Base-by-base conservation (phyloP, 2,329 filamentous ascomycete genomes). In the Immersiporthe knoxdaviesiana region DNA sequence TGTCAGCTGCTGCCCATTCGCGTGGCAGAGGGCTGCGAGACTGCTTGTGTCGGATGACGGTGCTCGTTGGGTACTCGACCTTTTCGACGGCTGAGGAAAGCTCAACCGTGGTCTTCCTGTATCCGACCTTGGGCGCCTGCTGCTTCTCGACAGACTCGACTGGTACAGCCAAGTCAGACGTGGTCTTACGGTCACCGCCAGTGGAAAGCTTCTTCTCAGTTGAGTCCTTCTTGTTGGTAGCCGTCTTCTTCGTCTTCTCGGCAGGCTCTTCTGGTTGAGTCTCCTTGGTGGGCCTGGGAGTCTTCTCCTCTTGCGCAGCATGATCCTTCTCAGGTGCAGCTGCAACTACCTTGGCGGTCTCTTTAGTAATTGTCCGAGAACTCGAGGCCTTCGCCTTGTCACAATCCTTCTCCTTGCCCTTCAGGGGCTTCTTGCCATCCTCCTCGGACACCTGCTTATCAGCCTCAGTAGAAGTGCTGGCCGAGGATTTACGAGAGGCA, bases 11-110 rank as follows among this genome's bases (percentile, higher is more conserved):
- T 14, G 30, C 62, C 66, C 61, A 70, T n/a, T 54, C 58, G 54
- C 35, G 44, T 60, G 68, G 71, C 12, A 63, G 50, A 37, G 30
- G 14, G 2, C 3, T 37, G 35, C 59, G 67, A 32, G 62, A 35
- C 32, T 62, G 30, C 44, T 63, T 69, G 64, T 68, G 66, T 1
- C 69, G 69, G 41, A 70, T 69, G 52, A 70, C 69, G 14, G 69
- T 70, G n/a, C 56, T 50, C 10, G 24, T 30, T 37, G 50, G 52
- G 52, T 66, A 18, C 14, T 63, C 30, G 30, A 69, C 24, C 1
- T 60, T 24, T 21, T 70, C 69, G 8, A 67, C 62, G 3, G 66
- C 39, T 6, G 35, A 65, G 14, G 59, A 60, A 5, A 69, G 41
- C 35, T 68, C 47, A 18, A 47, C 39, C 10, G 37, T 44, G 2